A percentile compares a stretch with the other conserved stretches of the same genome.
phyloP scores from a whole-genome alignment of 768 basidiomycete genomes.

The Strobilomyces confusus region DNA sequence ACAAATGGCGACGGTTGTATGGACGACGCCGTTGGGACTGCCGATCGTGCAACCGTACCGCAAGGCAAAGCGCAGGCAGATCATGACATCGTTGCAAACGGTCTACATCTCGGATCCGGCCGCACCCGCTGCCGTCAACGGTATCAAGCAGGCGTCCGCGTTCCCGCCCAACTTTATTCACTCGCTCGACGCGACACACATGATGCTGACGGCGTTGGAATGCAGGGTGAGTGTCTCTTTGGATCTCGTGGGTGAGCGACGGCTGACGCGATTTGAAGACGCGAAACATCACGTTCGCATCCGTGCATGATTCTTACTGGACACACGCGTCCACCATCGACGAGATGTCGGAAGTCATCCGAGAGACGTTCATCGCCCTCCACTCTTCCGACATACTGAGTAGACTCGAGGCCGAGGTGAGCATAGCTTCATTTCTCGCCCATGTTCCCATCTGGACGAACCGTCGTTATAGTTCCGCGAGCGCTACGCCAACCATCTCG shows the following conservation, averaged over 20 bases:
- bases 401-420: constrained; percentile 70
- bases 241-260: not conserved
- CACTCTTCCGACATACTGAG: constrained; percentile 84
- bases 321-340: constrained; percentile 88
- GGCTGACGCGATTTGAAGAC: constrained; percentile 41
- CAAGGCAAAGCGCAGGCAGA: constrained; percentile 75
- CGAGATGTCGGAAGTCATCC: constrained; percentile 83
- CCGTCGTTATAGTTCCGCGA: constrained; percentile 54
- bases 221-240: constrained; percentile 56
- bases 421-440: constrained; percentile 12
- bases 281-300: constrained; percentile 78
- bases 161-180: constrained; percentile 99
- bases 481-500: constrained; percentile 70
- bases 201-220: constrained; percentile 93
- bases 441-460: not conserved
- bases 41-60: constrained; percentile 97
- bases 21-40: constrained; percentile 94
- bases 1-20: constrained; percentile 93
- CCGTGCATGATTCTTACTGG: constrained; percentile 99
- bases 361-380: constrained; percentile 89
- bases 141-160: constrained; percentile 86
- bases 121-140: constrained; percentile 70
- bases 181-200: constrained; percentile 95
- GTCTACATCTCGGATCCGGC: constrained; percentile 90
- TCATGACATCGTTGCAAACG: constrained; percentile 79